A percentile compares a stretch with the other conserved stretches of the same genome.
These are phyloP conservation scores for Byssochlamys sp. DNA, from an alignment of 2,329 filamentous ascomycete genomes.

Conservation along the genomic window DNA sequence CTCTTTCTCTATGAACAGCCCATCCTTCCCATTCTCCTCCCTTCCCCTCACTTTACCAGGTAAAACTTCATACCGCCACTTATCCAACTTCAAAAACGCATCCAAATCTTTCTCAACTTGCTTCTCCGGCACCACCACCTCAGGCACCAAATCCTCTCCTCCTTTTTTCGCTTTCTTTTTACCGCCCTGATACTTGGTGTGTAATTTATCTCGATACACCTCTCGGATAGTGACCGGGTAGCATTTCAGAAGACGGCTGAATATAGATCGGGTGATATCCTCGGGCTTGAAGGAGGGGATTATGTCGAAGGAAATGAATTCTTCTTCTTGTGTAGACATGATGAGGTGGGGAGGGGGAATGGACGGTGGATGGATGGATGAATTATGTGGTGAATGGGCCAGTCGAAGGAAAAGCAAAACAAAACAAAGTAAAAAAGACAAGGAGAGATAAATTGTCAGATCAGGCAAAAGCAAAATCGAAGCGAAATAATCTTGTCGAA, in stretches of 20 bases:
- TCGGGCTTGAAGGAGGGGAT: conserved; percentile 12
- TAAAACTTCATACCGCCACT: conserved; percentile 29
- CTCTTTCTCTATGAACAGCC: conserved; percentile 20
- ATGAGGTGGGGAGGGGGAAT: neutral
- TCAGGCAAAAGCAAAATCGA: too few relatives aligned
- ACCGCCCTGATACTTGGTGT: conserved; percentile 8
- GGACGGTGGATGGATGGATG: neutral
- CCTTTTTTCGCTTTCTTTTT: conserved; percentile 12
- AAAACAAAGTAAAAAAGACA: too few relatives aligned
- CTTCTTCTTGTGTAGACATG: neutral
- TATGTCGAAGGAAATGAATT: neutral
- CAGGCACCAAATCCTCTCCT: neutral
- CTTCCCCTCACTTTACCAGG: conserved; percentile 16
- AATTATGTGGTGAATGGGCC: too few relatives aligned
- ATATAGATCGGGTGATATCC: conserved; percentile 17
- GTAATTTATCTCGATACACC: conserved; percentile 15
- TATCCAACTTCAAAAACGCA: conserved; percentile 25
- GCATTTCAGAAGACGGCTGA: conserved; percentile 15
- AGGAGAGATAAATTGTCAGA: too few relatives aligned
- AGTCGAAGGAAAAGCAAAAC: too few relatives aligned
- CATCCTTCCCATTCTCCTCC: conserved; percentile 7
- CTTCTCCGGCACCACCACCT: conserved; percentile 2
- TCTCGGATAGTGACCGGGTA: conserved; percentile 19
- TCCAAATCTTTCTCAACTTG: conserved; percentile 12
- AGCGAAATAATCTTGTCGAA: too few relatives aligned